A percentile compares a stretch with the other conserved stretches of the same genome.
Evolutionary conservation across 208 protist genomes (phyloP).

Genomic region (Acanthamoeba royreba): DNA sequence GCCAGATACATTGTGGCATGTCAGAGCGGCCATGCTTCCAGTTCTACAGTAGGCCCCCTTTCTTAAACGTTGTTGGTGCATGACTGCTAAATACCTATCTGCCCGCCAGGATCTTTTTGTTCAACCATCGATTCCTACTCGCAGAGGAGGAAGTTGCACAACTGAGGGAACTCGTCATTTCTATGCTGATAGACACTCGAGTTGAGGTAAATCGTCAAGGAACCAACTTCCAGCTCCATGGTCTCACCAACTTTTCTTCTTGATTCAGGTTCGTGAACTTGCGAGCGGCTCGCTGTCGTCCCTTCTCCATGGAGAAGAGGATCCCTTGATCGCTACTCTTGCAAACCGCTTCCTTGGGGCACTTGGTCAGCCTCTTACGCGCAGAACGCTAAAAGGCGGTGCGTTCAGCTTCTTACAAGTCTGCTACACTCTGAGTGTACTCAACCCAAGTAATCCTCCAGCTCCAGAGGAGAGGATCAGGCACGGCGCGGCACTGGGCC

Average conservation of each 20-base stretch:
- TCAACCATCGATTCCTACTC: constrained; percentile 4
- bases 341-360: background rate
- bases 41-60: constrained; percentile 4
- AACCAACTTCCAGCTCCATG: background rate
- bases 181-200: background rate
- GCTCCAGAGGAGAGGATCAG: background rate
- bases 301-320: background rate
- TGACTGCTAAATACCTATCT: background rate
- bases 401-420: no score
- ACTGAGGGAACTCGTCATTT: background rate
- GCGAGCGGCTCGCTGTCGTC: background rate
- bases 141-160: background rate
- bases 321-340: background rate
- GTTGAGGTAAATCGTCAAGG: background rate
- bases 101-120: background rate
- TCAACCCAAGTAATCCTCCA: no score
- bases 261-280: background rate
- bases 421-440: no score
- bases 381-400: background rate
- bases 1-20: background rate
- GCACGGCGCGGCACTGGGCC: background rate
- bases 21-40: background rate
- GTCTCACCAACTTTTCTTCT: background rate
- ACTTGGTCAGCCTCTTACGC: background rate
- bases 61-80: background rate